phyloP scores from a whole-genome alignment of 495 filamentous ascomycete genomes.

The Saxispiralis lemnorum region DNA sequence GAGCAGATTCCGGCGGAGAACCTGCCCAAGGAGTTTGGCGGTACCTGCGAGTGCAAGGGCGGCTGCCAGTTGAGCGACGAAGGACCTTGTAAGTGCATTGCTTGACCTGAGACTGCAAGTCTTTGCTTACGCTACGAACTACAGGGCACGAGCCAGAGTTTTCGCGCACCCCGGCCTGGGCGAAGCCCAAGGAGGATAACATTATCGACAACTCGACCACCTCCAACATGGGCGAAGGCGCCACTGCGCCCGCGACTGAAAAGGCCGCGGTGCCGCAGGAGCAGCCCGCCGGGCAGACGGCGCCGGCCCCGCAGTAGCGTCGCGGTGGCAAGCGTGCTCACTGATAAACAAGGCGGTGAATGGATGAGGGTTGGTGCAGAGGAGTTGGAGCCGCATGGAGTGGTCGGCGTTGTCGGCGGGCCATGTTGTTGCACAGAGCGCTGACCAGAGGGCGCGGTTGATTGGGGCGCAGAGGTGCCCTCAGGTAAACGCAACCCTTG shows the following conservation, averaged over 20 bases:
- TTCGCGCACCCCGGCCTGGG: constrained; percentile 32
- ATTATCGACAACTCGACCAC: constrained; percentile 4
- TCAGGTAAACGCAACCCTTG: no score
- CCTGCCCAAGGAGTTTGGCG: constrained; percentile 73
- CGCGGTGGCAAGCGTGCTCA: no score
- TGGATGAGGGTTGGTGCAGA: no score
- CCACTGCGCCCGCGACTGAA: background rate
- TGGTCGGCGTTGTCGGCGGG: no score
- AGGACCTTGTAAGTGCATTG: constrained; percentile 53
- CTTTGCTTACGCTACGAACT: background rate
- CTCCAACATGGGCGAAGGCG: constrained; percentile 11
- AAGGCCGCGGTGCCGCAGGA: constrained; percentile 1
- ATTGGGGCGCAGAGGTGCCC: no score
- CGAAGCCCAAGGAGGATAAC: constrained; percentile 12
- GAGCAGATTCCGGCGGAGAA: constrained; percentile 79
- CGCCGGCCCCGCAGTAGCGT: background rate
- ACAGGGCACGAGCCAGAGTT: constrained; percentile 54
- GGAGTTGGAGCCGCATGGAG: no score
- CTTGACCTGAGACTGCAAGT: background rate
- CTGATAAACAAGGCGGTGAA: no score
- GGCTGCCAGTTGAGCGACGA: constrained; percentile 77
- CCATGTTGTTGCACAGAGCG: no score
- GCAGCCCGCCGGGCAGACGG: constrained; percentile 4
- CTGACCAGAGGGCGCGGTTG: no score
- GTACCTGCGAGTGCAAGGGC: constrained; percentile 60